Conservation (phyloP, 192 early-diverging fungal species). For the Umbelopsis isabellina region DNA sequence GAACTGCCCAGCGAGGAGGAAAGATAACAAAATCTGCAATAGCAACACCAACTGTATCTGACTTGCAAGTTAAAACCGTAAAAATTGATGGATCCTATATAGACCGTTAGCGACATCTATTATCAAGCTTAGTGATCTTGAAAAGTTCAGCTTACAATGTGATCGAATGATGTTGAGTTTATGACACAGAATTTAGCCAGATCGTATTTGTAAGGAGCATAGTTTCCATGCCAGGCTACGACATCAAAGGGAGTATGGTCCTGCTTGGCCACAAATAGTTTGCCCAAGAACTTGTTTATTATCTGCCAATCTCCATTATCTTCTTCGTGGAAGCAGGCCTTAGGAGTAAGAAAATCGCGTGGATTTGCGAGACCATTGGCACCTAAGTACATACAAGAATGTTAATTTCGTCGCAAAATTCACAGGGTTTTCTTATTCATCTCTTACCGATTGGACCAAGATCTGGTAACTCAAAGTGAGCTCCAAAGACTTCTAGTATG, state of each 20-base stretch:
- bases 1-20: conserved; percentile 93
- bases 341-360: conserved; percentile 90
- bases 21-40: conserved; percentile 97
- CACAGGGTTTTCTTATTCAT: neutral
- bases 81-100: conserved; percentile 93
- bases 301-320: conserved; percentile 64
- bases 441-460: conserved; percentile 86
- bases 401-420: neutral
- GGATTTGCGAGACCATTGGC: conserved; percentile 95
- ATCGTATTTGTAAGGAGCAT: conserved; percentile 93
- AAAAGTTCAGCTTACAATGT: conserved; percentile 58
- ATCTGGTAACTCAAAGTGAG: conserved; percentile 94
- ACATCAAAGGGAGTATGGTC: conserved; percentile 93
- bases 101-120: neutral
- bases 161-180: conserved; percentile 90
- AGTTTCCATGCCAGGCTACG: conserved; percentile 98
- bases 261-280: conserved; percentile 71
- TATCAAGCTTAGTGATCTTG: neutral
- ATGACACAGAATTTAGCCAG: conserved; percentile 81
- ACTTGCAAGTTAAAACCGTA: conserved; percentile 92
- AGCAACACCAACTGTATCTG: conserved; percentile 81
- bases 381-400: conserved; percentile 36
- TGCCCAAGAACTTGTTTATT: conserved; percentile 83
- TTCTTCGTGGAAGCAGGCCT: conserved; percentile 76
- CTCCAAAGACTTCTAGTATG: conserved; percentile 85